Evolutionary conservation across 345 rosid species (phyloP).

Genomic region (Aquilaria yunnanensis): DNA sequence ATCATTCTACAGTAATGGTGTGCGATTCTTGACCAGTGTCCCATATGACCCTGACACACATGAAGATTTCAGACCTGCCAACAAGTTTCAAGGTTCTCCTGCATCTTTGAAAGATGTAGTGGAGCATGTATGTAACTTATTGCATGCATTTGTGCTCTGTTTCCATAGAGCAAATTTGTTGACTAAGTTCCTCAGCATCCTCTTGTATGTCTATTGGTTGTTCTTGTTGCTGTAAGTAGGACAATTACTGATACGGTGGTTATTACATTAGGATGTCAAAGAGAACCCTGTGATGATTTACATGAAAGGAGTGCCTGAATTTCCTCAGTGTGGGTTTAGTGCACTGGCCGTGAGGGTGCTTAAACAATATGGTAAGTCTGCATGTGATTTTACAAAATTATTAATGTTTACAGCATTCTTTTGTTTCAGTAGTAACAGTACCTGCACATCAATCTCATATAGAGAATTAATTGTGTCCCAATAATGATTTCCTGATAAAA

Average conservation of each 20-base stretch:
- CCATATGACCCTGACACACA: constrained; percentile 81
- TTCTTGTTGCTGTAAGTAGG: background rate
- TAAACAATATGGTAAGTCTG: constrained; percentile 65
- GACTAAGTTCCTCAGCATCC: background rate
- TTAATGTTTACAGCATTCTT: too few relatives aligned
- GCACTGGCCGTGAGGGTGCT: constrained; percentile 84
- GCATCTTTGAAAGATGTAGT: constrained; percentile 59
- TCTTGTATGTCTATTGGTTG: too few relatives aligned
- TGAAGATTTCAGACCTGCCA: constrained; percentile 72
- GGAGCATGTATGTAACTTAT: constrained; percentile 47
- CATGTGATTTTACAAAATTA: too few relatives aligned
- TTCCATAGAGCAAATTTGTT: background rate
- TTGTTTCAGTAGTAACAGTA: too few relatives aligned
- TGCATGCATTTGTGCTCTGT: background rate
- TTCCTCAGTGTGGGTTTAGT: constrained; percentile 96
- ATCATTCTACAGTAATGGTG: constrained; percentile 29
- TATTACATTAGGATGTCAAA: constrained; percentile 67
- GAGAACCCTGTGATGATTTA: constrained; percentile 89
- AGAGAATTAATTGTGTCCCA: too few relatives aligned
- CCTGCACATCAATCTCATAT: too few relatives aligned
- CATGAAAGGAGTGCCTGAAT: constrained; percentile 94
- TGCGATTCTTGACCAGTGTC: constrained; percentile 38
- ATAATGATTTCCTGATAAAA: background rate
- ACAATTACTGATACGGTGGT: constrained; percentile 6
- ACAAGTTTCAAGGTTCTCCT: constrained; percentile 43